Evolutionary conservation across 106 monocot genomes (phyloP).

Genomic region (Platanthera guangdongensis): DNA sequence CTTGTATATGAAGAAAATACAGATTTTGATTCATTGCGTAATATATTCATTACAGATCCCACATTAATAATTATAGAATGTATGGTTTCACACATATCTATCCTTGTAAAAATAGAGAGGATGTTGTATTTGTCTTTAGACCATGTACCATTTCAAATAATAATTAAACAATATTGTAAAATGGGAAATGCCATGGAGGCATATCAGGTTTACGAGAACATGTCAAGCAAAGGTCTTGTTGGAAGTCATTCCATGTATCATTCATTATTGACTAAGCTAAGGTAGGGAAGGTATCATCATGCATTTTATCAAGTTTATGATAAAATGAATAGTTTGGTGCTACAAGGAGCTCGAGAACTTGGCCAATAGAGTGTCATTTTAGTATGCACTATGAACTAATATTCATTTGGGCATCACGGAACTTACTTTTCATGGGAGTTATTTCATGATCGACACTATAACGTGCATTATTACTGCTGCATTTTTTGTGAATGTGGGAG

Average conservation of each 20-base stretch:
- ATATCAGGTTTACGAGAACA: constrained; percentile 41
- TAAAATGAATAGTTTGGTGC: constrained; percentile 20
- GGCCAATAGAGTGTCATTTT: not conserved
- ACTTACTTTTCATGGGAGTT: not conserved
- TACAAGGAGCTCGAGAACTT: not conserved
- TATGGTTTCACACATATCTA: too few species aligned
- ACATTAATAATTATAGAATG: too few species aligned
- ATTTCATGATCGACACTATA: not conserved
- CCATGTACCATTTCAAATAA: too few species aligned
- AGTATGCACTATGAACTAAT: not conserved
- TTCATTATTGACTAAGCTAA: constrained; percentile 38
- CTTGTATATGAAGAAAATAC: too few species aligned
- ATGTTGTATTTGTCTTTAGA: too few species aligned
- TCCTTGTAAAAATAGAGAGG: too few species aligned
- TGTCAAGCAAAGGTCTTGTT: constrained; percentile 41
- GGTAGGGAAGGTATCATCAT: constrained; percentile 24
- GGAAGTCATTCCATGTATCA: constrained; percentile 42
- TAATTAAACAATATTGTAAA: constrained; percentile 36
- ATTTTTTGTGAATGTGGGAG: not conserved
- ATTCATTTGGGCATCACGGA: not conserved
- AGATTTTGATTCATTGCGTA: too few species aligned
- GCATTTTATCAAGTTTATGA: constrained; percentile 31
- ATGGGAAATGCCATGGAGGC: constrained; percentile 37
- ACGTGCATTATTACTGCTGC: not conserved
- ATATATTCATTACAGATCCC: too few species aligned